These are phyloP conservation scores for Sarocladium brachiariae DNA, from an alignment of 2,329 filamentous ascomycete species.

Conservation along the genomic window DNA sequence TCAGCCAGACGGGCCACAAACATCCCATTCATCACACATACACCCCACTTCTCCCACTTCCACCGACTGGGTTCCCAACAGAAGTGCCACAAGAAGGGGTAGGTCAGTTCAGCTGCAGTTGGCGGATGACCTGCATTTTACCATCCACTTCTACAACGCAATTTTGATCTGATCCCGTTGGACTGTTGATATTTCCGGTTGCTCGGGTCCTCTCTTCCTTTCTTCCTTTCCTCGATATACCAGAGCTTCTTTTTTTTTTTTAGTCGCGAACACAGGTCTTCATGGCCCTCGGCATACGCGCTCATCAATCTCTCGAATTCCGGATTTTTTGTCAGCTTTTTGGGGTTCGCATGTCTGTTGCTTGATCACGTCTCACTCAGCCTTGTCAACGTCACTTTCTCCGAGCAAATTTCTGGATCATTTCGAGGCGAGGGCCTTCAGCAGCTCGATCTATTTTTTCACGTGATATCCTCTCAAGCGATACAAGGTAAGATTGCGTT, in stretches of 20 bases:
- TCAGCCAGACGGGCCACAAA: too few species aligned
- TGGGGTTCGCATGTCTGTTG: neutral
- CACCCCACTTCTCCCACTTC: too few species aligned
- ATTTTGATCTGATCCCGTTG: neutral
- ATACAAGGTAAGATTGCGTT: neutral
- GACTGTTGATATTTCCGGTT: neutral
- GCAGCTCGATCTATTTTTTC: too few species aligned
- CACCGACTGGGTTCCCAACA: too few species aligned
- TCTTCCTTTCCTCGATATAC: neutral
- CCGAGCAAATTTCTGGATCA: neutral
- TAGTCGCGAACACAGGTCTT: neutral
- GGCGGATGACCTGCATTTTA: conserved; percentile 6
- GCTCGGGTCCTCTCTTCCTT: neutral
- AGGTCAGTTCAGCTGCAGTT: too few species aligned
- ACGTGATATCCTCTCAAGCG: too few species aligned
- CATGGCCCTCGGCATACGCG: too few species aligned
- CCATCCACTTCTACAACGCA: neutral
- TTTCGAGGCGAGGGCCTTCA: neutral
- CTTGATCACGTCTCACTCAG: neutral
- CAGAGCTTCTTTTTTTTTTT: neutral
- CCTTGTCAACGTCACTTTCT: neutral
- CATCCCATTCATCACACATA: too few species aligned
- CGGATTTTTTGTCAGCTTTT: neutral
- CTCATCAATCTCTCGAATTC: neutral
- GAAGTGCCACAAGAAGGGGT: neutral